These are phyloP conservation scores for Phytophthora syringae DNA, from an alignment of 352 stramenopile species.

Conservation along the genomic window DNA sequence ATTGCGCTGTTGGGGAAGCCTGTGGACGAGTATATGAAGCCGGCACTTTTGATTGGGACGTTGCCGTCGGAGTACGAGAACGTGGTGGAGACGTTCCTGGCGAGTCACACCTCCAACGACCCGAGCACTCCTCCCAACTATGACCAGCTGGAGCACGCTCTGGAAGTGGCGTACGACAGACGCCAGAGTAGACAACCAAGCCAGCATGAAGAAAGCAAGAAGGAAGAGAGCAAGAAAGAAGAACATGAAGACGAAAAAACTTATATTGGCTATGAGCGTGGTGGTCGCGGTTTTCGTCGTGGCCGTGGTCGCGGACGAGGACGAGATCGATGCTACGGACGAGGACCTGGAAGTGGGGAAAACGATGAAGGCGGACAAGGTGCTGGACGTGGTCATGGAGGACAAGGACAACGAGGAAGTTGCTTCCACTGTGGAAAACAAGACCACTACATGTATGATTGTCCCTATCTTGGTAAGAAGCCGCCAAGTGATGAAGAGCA, in stretches of 20 bases:
- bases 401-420: not conserved
- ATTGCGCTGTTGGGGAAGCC: conserved; percentile 9
- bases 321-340: no score
- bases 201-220: no score
- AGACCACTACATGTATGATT: conserved; percentile 1
- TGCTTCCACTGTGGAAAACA: conserved; percentile 9
- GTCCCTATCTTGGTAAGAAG: conserved; percentile 6
- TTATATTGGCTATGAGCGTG: no score
- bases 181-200: not conserved
- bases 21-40: conserved; percentile 19
- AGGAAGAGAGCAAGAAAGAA: no score
- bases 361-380: conserved; percentile 5
- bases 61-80: no score
- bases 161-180: conserved; percentile 14
- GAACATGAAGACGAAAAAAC: no score
- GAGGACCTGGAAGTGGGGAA: no score
- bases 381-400: not conserved
- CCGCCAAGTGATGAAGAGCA: conserved; percentile 3
- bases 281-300: no score
- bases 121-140: no score
- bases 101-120: no score
- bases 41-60: not conserved
- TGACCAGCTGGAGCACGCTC: not conserved
- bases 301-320: no score
- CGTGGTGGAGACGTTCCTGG: no score